These are phyloP conservation scores for Coccomyxa sp. DNA, from an alignment of 139 green algal species.

Conservation along the genomic window DNA sequence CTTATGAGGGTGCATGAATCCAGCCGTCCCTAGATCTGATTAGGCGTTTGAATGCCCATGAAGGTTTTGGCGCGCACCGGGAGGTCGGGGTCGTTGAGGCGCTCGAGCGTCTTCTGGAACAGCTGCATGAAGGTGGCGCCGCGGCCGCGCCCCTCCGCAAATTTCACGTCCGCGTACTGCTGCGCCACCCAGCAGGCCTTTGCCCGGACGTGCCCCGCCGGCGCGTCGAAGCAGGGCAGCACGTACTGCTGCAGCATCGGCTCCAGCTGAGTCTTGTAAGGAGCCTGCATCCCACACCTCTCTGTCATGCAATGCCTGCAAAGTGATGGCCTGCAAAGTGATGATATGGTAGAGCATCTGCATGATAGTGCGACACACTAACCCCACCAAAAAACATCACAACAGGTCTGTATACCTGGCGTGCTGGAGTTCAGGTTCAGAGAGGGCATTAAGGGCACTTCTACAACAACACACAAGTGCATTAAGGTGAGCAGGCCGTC, in stretches of 20 bases:
- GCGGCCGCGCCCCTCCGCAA: slow-evolving; percentile 51
- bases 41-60: too few relatives aligned
- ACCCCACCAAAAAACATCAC: too few relatives aligned
- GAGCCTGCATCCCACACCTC: slow-evolving; percentile 42
- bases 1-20: too few relatives aligned
- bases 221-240: slow-evolving; percentile 64
- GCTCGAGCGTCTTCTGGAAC: slow-evolving; percentile 53
- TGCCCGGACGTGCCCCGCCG: slow-evolving; percentile 74
- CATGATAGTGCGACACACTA: neutral
- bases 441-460: too few relatives aligned
- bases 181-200: slow-evolving; percentile 90
- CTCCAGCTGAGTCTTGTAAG: slow-evolving; percentile 84
- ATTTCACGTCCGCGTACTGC: slow-evolving; percentile 76
- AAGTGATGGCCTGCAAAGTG: too few relatives aligned
- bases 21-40: too few relatives aligned
- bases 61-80: slow-evolving; percentile 55
- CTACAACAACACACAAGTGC: too few relatives aligned
- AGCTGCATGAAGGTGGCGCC: slow-evolving; percentile 65
- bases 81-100: slow-evolving; percentile 78
- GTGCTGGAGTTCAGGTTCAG: too few relatives aligned
- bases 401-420: too few relatives aligned
- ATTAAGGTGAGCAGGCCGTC: too few relatives aligned
- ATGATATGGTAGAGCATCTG: neutral
- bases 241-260: slow-evolving; percentile 77
- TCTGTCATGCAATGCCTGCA: neutral